Base-by-base conservation (phyloP, 768 basidiomycete genomes). In the Collybiopsis luxurians region DNA sequence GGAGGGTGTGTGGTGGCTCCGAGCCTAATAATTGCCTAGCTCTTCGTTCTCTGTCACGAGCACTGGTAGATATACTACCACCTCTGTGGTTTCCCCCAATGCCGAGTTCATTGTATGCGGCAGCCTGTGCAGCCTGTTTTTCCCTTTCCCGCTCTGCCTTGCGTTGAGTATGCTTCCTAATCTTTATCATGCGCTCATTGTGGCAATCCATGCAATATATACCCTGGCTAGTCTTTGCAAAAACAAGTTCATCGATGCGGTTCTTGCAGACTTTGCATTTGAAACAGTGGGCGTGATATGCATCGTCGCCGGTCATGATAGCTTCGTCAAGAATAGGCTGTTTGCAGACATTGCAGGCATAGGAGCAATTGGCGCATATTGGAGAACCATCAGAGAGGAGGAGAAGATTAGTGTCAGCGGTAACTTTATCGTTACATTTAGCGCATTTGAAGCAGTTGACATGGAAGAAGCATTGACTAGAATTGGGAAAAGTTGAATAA, bases 161-260 rank as follows among this genome's bases (percentile, higher is more conserved):
- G 70, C 90, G 91, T 73, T 98, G 95, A 2, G 90, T 89, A 69
- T 98, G 92, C 58, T 89, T 86, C 62, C 94, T 76, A 60, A 94
- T 95, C 63, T 91, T 86, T 34, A 92, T 93, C 74, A 98, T 97
- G 59, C 97, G 90, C 58, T 98, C 93, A 71, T 94, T 98, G 68
- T 99, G 97, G 66, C 97, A 99, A 48, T 86, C 83, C 97, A 96
- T 98, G 69, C 97, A 99, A 69, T 98, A 98, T 56, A 98, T 98
- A 53, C 97, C 97, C 66, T 97, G 92, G 59, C 87, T 92, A 0
- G 97, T 98, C 78, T 98, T 98, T 57, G 97, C 97, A 61, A 98
- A 99, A 56, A 98, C 94, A 52, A 98, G 84, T 70, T 99, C 97
- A 72, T 98, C 95, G 61, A 99, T 99, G 56, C 93, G 83, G 67